These are phyloP conservation scores for Trichaptum fuscoviolaceum DNA, from an alignment of 768 basidiomycete genomes.

Conservation along the genomic window DNA sequence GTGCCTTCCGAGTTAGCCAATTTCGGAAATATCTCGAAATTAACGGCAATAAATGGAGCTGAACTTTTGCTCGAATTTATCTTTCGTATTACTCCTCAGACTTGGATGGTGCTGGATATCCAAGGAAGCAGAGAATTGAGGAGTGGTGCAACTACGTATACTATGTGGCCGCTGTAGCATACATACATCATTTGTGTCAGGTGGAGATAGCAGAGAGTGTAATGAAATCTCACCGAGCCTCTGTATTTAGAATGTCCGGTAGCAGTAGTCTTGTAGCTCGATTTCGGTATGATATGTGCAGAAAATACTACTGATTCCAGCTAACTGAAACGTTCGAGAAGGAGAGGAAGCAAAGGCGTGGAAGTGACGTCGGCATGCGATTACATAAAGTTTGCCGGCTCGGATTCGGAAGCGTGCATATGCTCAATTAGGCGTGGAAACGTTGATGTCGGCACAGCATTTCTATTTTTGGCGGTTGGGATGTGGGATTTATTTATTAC, in stretches of 20 bases:
- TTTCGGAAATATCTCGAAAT: not conserved
- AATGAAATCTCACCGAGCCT: no score
- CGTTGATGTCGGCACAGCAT: not conserved
- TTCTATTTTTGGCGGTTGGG: not conserved
- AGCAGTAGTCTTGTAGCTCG: no score
- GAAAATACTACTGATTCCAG: no score
- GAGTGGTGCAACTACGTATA: no score
- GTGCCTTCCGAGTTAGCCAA: not conserved
- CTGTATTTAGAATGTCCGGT: no score
- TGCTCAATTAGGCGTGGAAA: not conserved
- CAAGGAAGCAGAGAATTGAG: no score
- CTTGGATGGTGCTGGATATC: no score
- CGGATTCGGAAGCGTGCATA: not conserved
- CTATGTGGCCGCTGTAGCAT: no score
- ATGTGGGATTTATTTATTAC: slow-evolving; percentile 1
- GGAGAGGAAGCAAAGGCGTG: not conserved
- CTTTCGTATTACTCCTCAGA: no score
- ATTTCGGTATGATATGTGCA: no score
- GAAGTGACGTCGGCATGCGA: not conserved
- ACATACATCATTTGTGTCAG: no score
- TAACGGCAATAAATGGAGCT: not conserved
- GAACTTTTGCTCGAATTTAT: not conserved
- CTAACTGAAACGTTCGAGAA: not conserved
- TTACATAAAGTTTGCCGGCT: not conserved
- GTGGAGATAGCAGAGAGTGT: no score